phyloP scores from a whole-genome alignment of 2,329 filamentous ascomycete species.

The Colletotrichum gigasporum region DNA sequence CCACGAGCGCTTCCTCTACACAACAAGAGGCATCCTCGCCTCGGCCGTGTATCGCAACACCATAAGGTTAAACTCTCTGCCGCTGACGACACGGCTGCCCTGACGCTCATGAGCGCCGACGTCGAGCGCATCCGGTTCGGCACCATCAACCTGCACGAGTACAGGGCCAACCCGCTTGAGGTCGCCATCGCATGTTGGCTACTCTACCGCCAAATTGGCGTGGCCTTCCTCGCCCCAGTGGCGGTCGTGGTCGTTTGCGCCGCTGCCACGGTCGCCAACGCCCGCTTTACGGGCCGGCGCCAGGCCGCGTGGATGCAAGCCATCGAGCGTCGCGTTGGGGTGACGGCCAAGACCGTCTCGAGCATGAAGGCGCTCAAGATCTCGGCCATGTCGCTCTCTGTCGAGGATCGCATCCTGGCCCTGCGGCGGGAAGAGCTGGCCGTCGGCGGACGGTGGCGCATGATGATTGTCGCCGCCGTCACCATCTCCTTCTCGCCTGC shows the following conservation, averaged over 20 bases:
- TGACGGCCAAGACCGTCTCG: constrained; percentile 39
- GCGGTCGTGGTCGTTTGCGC: background rate
- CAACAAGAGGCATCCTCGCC: constrained; percentile 44
- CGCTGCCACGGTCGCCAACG: background rate
- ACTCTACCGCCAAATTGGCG: constrained; percentile 47
- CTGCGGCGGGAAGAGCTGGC: constrained; percentile 45
- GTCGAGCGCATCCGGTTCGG: constrained; percentile 52
- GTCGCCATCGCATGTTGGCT: constrained; percentile 56
- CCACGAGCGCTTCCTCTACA: constrained; percentile 42
- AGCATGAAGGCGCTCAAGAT: constrained; percentile 52
- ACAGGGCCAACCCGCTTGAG: constrained; percentile 52
- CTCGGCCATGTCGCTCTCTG: constrained; percentile 42
- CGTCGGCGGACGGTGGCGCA: constrained; percentile 39
- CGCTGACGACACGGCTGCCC: constrained; percentile 48
- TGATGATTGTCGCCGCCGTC: constrained; percentile 34
- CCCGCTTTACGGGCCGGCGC: constrained; percentile 4
- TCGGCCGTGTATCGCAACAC: constrained; percentile 46
- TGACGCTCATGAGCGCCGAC: constrained; percentile 60
- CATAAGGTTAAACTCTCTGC: constrained; percentile 40
- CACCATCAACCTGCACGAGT: constrained; percentile 46
- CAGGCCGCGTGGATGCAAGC: constrained; percentile 37
- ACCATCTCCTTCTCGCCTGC: constrained; percentile 45
- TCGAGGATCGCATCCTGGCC: constrained; percentile 42
- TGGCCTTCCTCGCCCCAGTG: constrained; percentile 20
- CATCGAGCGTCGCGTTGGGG: constrained; percentile 36